Percentiles rank a stretch among this genome's conserved stretches.
Evolutionary conservation across 2,329 filamentous ascomycete genomes (phyloP).

Genomic region (Calonectria pauciramosa): DNA sequence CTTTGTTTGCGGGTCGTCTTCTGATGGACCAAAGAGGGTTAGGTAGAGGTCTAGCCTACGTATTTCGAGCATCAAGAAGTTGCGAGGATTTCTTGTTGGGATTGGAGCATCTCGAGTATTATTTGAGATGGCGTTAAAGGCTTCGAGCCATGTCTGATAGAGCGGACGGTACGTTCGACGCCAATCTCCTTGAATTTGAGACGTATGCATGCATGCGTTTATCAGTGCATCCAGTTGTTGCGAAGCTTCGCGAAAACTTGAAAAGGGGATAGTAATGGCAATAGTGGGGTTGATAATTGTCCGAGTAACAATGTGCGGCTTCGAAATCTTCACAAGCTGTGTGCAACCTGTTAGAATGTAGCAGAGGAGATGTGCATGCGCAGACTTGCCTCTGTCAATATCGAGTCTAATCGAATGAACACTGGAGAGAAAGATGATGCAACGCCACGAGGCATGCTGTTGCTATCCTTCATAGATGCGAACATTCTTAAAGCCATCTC

Average conservation of each 20-base stretch:
- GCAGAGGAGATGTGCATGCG: background rate
- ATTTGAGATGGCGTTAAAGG: background rate
- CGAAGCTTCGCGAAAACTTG: background rate
- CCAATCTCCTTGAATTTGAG: background rate
- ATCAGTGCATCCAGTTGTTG: background rate
- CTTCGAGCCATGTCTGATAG: background rate
- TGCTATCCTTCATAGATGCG: background rate
- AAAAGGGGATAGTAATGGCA: background rate
- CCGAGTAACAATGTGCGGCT: background rate
- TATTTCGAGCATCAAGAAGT: background rate
- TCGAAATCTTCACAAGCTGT: background rate
- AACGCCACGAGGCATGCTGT: background rate
- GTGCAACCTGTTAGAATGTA: too few relatives aligned
- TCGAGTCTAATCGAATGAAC: background rate
- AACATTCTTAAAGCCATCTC: background rate
- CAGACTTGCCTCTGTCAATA: background rate
- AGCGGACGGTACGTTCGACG: background rate
- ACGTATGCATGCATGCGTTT: background rate
- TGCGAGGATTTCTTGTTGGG: background rate
- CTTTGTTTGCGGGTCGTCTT: background rate
- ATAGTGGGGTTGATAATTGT: background rate
- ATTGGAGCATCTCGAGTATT: background rate
- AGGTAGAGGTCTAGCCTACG: background rate
- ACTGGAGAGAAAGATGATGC: background rate
- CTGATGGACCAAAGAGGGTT: background rate